These are phyloP conservation scores for Plasmodium yoelii DNA, from an alignment of 169 alveolate genomes.

Conservation along the genomic window DNA sequence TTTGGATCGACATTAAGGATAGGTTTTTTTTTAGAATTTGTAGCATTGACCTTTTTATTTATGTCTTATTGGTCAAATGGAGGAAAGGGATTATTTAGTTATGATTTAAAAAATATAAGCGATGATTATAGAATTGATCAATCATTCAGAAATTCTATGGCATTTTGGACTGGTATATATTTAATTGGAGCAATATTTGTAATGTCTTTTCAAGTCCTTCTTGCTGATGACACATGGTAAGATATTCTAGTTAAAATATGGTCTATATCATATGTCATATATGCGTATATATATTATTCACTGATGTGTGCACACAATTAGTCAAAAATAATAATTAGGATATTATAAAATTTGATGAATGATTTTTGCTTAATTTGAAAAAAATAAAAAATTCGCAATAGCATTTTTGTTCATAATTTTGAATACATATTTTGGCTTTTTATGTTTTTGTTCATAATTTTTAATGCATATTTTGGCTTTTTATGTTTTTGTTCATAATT, in stretches of 20 bases:
- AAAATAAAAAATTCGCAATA: too few species aligned
- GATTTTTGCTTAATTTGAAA: too few species aligned
- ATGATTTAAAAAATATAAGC: conserved; percentile 87
- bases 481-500: neutral
- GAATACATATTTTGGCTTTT: neutral
- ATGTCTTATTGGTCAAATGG: conserved; percentile 88
- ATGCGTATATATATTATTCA: neutral
- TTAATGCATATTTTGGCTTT: neutral
- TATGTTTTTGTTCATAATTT: neutral
- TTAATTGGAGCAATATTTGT: conserved; percentile 90
- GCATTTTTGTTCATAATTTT: neutral
- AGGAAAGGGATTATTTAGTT: conserved; percentile 90
- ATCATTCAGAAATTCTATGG: conserved; percentile 82
- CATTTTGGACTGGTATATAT: conserved; percentile 87
- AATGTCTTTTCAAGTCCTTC: conserved; percentile 91
- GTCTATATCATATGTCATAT: neutral
- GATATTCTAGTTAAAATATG: neutral
- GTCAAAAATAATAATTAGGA: too few species aligned
- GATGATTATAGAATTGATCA: conserved; percentile 88
- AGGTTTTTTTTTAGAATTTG: conserved; percentile 88
- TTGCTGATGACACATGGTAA: conserved; percentile 94
- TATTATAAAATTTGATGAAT: too few species aligned
- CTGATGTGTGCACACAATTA: neutral
- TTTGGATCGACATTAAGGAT: conserved; percentile 85
- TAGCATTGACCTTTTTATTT: conserved; percentile 86